Conservation (phyloP, 139 green algal species). For the Coelastrella sp. region DNA sequence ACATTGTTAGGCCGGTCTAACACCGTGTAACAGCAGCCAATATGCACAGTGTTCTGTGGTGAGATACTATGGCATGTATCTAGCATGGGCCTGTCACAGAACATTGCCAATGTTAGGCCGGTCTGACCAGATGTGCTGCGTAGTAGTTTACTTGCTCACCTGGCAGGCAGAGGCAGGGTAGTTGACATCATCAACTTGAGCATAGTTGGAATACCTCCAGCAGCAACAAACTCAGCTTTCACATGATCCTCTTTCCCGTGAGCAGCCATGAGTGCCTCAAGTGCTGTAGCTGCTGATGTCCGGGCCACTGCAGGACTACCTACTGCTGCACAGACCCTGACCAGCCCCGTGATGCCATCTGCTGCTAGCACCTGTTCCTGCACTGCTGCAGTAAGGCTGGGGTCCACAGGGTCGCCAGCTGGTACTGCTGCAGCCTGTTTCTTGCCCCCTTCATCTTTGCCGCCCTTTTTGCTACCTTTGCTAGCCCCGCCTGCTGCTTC, state of each 20-base stretch:
- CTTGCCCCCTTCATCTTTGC: not conserved
- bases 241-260: conserved; percentile 12
- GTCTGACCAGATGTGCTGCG: not conserved
- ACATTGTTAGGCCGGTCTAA: too few relatives aligned
- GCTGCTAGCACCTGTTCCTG: conserved; percentile 25
- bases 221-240: not conserved
- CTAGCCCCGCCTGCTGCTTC: not conserved
- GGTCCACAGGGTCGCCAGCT: not conserved
- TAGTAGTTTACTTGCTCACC: not conserved
- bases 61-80: too few relatives aligned
- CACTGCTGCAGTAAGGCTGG: conserved; percentile 24
- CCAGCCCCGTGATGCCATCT: not conserved
- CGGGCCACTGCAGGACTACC: not conserved
- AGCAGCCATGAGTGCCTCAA: conserved; percentile 9
- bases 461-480: conserved; percentile 16
- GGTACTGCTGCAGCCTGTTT: not conserved
- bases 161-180: not conserved
- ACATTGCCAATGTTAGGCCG: not conserved
- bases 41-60: too few relatives aligned
- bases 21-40: too few relatives aligned
- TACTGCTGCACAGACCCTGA: conserved; percentile 11
- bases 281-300: not conserved
- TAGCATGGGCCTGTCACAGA: too few relatives aligned
- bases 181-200: not conserved
- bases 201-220: not conserved